A percentile compares a stretch with the other conserved stretches of the same genome.
Conservation (phyloP, 2,329 filamentous ascomycete species). For the Westerdykella ornata region DNA sequence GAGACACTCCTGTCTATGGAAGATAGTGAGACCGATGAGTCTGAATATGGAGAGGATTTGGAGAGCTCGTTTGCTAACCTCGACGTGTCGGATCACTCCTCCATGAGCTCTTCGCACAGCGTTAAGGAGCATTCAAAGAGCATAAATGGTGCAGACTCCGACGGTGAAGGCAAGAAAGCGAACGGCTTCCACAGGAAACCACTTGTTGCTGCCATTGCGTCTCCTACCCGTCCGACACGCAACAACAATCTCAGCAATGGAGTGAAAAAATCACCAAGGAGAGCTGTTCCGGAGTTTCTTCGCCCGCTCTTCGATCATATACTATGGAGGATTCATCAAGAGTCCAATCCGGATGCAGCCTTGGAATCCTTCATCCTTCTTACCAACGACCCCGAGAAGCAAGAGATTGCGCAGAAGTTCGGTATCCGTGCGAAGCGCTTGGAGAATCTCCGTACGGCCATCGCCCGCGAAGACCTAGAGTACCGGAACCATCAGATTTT, state of each 20-base stretch:
- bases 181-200: not conserved
- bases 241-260: conserved; percentile 23
- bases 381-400: conserved; percentile 45
- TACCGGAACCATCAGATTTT: conserved; percentile 38
- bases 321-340: conserved; percentile 47
- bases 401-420: conserved; percentile 44
- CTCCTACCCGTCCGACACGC: conserved; percentile 25
- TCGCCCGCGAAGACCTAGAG: conserved; percentile 46
- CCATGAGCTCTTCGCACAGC: conserved; percentile 42
- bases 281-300: conserved; percentile 35
- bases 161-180: conserved; percentile 13
- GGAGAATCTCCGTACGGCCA: conserved; percentile 45
- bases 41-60: conserved; percentile 34
- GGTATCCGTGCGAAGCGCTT: conserved; percentile 46
- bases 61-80: conserved; percentile 34
- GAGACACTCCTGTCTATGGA: conserved; percentile 46
- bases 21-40: conserved; percentile 34
- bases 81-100: conserved; percentile 35
- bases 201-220: conserved; percentile 3
- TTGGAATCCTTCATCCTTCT: conserved; percentile 48
- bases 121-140: conserved; percentile 35
- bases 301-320: conserved; percentile 48
- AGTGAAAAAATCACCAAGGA: conserved; percentile 23
- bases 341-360: conserved; percentile 42
- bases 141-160: conserved; percentile 23